Evolutionary conservation across 1,139 yeast genomes (phyloP).

Genomic region (Yamadazyma blattariae): DNA sequence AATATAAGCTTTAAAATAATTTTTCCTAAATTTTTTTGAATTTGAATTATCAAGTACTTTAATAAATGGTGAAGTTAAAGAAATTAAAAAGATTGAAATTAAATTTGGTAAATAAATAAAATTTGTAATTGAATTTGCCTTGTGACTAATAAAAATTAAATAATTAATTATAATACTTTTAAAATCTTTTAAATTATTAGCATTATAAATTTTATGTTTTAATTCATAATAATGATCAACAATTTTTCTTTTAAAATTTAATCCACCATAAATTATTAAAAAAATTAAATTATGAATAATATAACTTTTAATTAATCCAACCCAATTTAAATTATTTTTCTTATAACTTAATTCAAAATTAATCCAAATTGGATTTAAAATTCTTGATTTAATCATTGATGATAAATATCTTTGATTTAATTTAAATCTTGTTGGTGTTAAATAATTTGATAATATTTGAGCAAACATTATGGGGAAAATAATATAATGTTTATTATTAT

Average conservation of each 20-base stretch:
- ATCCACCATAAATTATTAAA: conserved; percentile 18
- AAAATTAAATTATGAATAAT: conserved; percentile 25
- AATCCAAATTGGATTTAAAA: conserved; percentile 45
- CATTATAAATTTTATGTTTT: conserved; percentile 18
- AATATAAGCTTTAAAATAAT: conserved; percentile 32
- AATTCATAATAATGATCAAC: conserved; percentile 28
- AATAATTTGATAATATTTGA: conserved; percentile 41
- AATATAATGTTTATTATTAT: conserved; percentile 31
- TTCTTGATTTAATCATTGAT: conserved; percentile 26
- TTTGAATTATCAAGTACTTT: conserved; percentile 16
- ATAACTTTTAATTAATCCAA: conserved; percentile 26
- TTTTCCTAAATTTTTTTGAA: conserved; percentile 25
- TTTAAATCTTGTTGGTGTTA: conserved; percentile 39
- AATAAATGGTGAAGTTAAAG: conserved; percentile 34
- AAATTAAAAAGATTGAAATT: conserved; percentile 32
- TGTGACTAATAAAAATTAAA: conserved; percentile 20
- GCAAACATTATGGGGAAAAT: conserved; percentile 38
- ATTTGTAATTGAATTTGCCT: conserved; percentile 33
- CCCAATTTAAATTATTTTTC: conserved; percentile 28
- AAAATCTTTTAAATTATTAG: conserved; percentile 10
- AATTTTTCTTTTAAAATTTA: conserved; percentile 23
- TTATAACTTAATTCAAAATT: conserved; percentile 32
- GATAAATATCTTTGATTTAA: conserved; percentile 39
- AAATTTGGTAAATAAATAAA: conserved; percentile 38
- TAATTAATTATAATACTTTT: conserved; percentile 18